Evolutionary conservation across 75 land plant genomes (phyloP).

Genomic region (Pinus taeda): DNA sequence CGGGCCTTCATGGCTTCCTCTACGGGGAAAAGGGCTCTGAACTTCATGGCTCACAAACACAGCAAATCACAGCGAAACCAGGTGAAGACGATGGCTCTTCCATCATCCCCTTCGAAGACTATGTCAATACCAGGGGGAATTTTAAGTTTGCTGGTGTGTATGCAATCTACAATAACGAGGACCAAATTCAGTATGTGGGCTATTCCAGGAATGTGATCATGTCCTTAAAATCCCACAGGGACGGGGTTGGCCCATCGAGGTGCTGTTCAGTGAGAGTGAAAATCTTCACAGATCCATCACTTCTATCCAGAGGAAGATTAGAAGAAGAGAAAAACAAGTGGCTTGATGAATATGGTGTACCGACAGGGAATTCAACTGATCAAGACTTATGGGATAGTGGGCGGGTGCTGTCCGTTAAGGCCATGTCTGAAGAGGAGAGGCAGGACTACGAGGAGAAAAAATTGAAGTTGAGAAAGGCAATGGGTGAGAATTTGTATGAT

Average conservation of each 20-base stretch:
- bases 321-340: constrained; percentile 44
- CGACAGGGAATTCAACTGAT: constrained; percentile 40
- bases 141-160: constrained; percentile 45
- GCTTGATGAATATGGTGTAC: constrained; percentile 17
- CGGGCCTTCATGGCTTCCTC: constrained; percentile 46
- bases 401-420: neutral
- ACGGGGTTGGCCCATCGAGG: constrained; percentile 20
- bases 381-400: constrained; percentile 24
- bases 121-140: constrained; percentile 19
- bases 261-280: constrained; percentile 39
- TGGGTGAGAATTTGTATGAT: constrained; percentile 56
- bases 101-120: constrained; percentile 22
- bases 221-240: constrained; percentile 29
- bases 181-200: constrained; percentile 35
- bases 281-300: constrained; percentile 25
- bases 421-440: constrained; percentile 42
- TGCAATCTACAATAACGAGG: constrained; percentile 22
- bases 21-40: constrained; percentile 51
- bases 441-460: constrained; percentile 49
- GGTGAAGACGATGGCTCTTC: constrained; percentile 48
- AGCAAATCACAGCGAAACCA: constrained; percentile 16
- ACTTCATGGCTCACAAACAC: constrained; percentile 23
- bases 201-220: constrained; percentile 42
- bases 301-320: constrained; percentile 30
- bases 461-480: constrained; percentile 53